Evolutionary conservation across 2,329 filamentous ascomycete genomes (phyloP).

Genomic region (Aspergillus costaricaensis): DNA sequence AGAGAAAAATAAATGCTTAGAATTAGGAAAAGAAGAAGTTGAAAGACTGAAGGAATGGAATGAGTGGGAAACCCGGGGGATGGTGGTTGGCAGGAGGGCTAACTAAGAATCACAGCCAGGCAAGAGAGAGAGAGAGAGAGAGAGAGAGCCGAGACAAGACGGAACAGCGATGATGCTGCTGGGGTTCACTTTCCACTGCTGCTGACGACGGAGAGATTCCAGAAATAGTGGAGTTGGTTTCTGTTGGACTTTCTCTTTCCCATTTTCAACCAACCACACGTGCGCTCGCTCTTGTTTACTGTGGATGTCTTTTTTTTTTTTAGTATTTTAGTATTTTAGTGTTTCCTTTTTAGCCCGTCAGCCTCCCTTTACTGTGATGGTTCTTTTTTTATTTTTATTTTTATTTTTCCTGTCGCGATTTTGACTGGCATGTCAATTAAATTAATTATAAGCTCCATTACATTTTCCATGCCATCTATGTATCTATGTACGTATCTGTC

Average conservation of each 20-base stretch:
- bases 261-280: background rate
- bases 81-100: background rate
- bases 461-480: background rate
- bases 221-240: constrained; percentile 5
- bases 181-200: background rate
- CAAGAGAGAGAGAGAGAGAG: background rate
- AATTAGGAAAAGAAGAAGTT: background rate
- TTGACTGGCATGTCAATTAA: background rate
- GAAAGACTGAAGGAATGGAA: background rate
- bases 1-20: no score
- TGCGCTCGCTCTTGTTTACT: background rate
- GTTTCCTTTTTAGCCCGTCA: background rate
- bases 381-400: background rate
- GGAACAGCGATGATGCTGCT: constrained; percentile 6
- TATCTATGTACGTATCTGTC: no score
- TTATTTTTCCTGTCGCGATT: background rate
- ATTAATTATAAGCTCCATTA: background rate
- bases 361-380: background rate
- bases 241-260: background rate
- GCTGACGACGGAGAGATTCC: constrained; percentile 8
- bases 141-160: background rate
- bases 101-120: background rate
- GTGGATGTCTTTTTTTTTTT: no score
- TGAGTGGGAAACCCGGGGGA: background rate
- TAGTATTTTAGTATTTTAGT: no score